These are phyloP conservation scores for Microbotryum silenes-acaulis DNA, from an alignment of 1,284 basidiomycete genomes.

Conservation along the genomic window DNA sequence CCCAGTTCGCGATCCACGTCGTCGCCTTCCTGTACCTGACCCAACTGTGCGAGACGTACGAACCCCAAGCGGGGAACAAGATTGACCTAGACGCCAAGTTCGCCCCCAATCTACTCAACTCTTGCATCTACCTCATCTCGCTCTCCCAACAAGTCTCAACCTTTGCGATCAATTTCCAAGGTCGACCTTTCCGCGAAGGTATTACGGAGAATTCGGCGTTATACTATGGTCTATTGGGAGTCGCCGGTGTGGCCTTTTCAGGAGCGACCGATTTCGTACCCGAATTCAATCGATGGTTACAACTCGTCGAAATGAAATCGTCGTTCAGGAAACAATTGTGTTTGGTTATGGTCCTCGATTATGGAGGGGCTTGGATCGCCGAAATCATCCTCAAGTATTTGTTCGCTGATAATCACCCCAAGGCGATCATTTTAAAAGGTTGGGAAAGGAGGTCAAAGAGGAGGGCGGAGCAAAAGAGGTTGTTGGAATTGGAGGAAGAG, in stretches of 20 bases:
- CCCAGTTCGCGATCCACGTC: slow-evolving; percentile 89
- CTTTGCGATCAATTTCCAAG: slow-evolving; percentile 95
- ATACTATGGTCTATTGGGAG: slow-evolving; percentile 83
- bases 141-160: slow-evolving; percentile 93
- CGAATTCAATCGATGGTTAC: slow-evolving; percentile 92
- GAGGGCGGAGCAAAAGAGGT: not conserved
- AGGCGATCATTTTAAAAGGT: slow-evolving; percentile 21
- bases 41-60: slow-evolving; percentile 62
- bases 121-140: slow-evolving; percentile 85
- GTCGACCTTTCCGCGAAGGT: slow-evolving; percentile 90
- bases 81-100: slow-evolving; percentile 90
- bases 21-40: slow-evolving; percentile 83
- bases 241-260: slow-evolving; percentile 75
- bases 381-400: slow-evolving; percentile 75
- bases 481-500: slow-evolving; percentile 1
- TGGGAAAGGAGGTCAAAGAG: not conserved
- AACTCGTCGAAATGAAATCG: slow-evolving; percentile 87
- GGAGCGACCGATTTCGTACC: slow-evolving; percentile 82
- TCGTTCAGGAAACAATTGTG: slow-evolving; percentile 78
- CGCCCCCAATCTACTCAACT: slow-evolving; percentile 84
- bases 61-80: slow-evolving; percentile 58
- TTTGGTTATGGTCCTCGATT: slow-evolving; percentile 75
- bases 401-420: slow-evolving; percentile 63
- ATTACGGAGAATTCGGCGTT: slow-evolving; percentile 85
- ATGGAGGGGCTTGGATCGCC: slow-evolving; percentile 75